Percentiles rank a stretch among this genome's conserved stretches.
Evolutionary conservation across 129 eudicot genomes (phyloP).

Genomic region (Chrysanthemum lavandulifolium): DNA sequence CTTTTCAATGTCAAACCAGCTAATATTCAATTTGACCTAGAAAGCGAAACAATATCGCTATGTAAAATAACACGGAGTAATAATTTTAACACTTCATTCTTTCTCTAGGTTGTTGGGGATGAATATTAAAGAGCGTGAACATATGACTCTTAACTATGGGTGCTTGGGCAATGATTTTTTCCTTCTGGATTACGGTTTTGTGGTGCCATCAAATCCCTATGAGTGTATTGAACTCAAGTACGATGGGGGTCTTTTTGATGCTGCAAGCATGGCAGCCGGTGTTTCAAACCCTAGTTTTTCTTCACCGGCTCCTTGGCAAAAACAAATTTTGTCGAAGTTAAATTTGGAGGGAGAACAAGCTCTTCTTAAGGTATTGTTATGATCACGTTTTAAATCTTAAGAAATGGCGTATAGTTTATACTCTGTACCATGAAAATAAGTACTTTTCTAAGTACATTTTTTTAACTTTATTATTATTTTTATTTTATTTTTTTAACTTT

Average conservation of each 20-base stretch:
- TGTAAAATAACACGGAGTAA: no score
- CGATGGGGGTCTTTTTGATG: slow-evolving; percentile 84
- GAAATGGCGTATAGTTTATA: background rate
- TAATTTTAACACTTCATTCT: background rate
- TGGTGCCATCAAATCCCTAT: slow-evolving; percentile 70
- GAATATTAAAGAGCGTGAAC: slow-evolving; percentile 57
- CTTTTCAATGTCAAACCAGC: slow-evolving; percentile 4
- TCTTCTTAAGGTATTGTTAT: slow-evolving; percentile 62
- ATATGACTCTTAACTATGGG: slow-evolving; percentile 79
- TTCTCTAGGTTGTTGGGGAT: slow-evolving; percentile 63
- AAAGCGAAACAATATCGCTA: no score
- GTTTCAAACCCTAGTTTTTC: slow-evolving; percentile 83
- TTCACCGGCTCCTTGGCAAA: slow-evolving; percentile 88
- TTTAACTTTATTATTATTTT: background rate
- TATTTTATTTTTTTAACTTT: background rate
- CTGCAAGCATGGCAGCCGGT: slow-evolving; percentile 96
- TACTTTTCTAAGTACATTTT: no score
- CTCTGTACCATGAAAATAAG: background rate
- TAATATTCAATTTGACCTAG: background rate
- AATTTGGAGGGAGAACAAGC: slow-evolving; percentile 71
- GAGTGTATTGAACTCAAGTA: slow-evolving; percentile 85
- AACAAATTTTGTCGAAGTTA: slow-evolving; percentile 46
- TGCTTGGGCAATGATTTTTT: slow-evolving; percentile 78
- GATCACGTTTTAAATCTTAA: slow-evolving; percentile 1
- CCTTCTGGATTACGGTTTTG: slow-evolving; percentile 95